Evolutionary conservation across 306 rosid species (phyloP), one percentile per base, ranked within the genome.

Genomic region (Mimosa bimucronata): DNA sequence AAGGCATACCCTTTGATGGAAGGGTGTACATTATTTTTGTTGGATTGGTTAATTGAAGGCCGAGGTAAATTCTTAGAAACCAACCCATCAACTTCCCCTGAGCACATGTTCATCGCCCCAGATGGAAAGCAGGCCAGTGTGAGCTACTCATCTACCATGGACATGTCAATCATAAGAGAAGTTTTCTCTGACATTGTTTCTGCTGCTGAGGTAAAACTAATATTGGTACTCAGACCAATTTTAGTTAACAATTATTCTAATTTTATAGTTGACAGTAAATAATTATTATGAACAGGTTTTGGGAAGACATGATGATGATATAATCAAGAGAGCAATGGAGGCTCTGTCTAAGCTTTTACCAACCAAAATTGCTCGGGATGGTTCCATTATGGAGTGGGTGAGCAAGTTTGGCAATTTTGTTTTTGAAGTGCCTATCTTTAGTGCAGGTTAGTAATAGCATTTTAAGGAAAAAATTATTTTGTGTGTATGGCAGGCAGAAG

Each of bases 81-180:
- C 71, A 94, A 94, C 84, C 98, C 98, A 28, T 92, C 98, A 75
- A 94, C 98, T 78, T 94, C 98, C 71, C 98, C 98, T 1, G 98
- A 94, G 84, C 98, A 94, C 87, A 88, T 91, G 97, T 94, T 94
- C 80, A 76, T 65, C 66, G 94, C 98, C 66, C 91, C 98, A 66
- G 97, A 88, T 70, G 85, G 89, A 73, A 91, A 92, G 83, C 91
- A 75, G 50, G 98, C 98, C 68, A 92, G 98, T 75, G 98, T 94
- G 80, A 91, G 97, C 92, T 94, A 91, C 92, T 94, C 98, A 71
- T 73, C 98, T 77, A 94, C 97, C 81, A 94, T 94, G 97, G 98
- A 94, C 89, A 89, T 92, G 31, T 85, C 97, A 72, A 90, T 94
- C 87, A 89, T 91, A 52, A 90, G 87, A 77, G 98, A 92, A 88